These are phyloP conservation scores for Melocanna baccifera DNA, from an alignment of 176 grass and related monocot species.

Conservation along the genomic window DNA sequence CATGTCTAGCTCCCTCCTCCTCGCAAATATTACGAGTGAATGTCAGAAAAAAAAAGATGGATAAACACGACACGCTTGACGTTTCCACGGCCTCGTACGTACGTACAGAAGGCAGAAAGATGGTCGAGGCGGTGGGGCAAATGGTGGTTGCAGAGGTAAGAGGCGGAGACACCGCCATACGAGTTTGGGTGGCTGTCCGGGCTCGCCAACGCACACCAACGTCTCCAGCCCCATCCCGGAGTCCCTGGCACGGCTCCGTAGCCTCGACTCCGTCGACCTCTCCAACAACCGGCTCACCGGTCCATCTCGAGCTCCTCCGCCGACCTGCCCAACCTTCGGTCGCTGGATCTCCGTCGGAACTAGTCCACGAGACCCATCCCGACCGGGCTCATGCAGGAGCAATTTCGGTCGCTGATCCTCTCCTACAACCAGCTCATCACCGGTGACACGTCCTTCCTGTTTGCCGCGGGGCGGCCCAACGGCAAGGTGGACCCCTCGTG, in stretches of 20 bases:
- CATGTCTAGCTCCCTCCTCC: too few relatives aligned
- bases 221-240: constrained; percentile 58
- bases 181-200: too few relatives aligned
- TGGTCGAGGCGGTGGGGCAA: too few relatives aligned
- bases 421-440: constrained; percentile 60
- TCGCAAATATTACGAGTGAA: too few relatives aligned
- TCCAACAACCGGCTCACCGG: constrained; percentile 56
- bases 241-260: constrained; percentile 28
- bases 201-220: constrained; percentile 27
- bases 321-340: constrained; percentile 47
- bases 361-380: constrained; percentile 48
- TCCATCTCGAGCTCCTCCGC: constrained; percentile 42
- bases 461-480: constrained; percentile 38
- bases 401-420: constrained; percentile 43
- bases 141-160: too few relatives aligned
- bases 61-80: too few relatives aligned
- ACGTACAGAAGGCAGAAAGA: too few relatives aligned
- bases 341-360: constrained; percentile 49
- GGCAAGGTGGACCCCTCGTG: constrained; percentile 68
- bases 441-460: constrained; percentile 59
- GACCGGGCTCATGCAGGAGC: constrained; percentile 46
- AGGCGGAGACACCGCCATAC: too few relatives aligned
- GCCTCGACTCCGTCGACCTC: constrained; percentile 52
- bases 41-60: too few relatives aligned
- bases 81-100: too few relatives aligned